Evolutionary conservation across 202 grass and related monocot genomes (phyloP).

Genomic region (Brachypodium distachyon): DNA sequence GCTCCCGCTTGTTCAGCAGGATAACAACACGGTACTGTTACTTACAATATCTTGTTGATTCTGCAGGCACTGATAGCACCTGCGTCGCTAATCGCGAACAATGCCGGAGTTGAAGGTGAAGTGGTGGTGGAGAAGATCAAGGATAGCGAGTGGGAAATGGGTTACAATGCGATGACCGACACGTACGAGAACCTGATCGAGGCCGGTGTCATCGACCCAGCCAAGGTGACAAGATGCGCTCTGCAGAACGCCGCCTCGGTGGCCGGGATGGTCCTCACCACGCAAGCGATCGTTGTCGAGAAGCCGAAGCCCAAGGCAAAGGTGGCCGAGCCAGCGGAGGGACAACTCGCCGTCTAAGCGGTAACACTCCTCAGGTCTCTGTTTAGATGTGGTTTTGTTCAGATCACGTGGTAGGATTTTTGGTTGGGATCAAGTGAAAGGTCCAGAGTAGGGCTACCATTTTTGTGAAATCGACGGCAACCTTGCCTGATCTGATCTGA

Average conservation of each 20-base stretch:
- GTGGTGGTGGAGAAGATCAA: conserved; percentile 63
- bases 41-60: neutral
- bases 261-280: conserved; percentile 66
- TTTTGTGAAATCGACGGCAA: conserved; percentile 14
- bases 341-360: conserved; percentile 22
- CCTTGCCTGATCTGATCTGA: conserved; percentile 17
- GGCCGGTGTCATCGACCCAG: conserved; percentile 52
- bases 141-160: conserved; percentile 47
- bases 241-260: conserved; percentile 64
- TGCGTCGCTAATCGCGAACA: conserved; percentile 45
- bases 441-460: conserved; percentile 24
- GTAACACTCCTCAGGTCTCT: neutral
- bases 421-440: neutral
- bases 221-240: conserved; percentile 56
- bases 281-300: conserved; percentile 58
- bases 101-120: conserved; percentile 66
- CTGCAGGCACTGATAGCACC: conserved; percentile 53
- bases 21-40: neutral
- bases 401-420: conserved; percentile 29
- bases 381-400: conserved; percentile 1
- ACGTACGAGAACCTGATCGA: conserved; percentile 54
- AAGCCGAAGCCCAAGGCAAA: conserved; percentile 47
- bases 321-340: conserved; percentile 23
- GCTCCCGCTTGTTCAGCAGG: too few species aligned
- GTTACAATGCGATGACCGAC: conserved; percentile 52